These are phyloP conservation scores for Fraxinus cuspidata DNA, from an alignment of 257 asterid species.

Conservation along the genomic window DNA sequence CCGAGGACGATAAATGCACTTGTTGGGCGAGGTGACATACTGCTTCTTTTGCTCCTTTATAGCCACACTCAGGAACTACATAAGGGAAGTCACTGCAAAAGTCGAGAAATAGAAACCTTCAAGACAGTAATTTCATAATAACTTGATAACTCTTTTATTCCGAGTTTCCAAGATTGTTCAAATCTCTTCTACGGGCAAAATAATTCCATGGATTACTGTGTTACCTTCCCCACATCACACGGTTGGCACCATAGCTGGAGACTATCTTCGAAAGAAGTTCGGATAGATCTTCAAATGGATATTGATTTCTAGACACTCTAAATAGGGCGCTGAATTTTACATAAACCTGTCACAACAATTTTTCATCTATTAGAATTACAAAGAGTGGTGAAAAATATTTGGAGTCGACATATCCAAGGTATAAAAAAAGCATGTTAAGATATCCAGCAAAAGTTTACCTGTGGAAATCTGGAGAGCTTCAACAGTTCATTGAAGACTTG, in stretches of 20 bases:
- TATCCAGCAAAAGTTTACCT: constrained; percentile 40
- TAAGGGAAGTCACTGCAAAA: constrained; percentile 76
- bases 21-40: constrained; percentile 40
- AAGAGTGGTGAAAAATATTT: not conserved
- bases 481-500: constrained; percentile 50
- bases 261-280: constrained; percentile 47
- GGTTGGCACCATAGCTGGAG: constrained; percentile 72
- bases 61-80: constrained; percentile 71
- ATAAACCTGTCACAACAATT: constrained; percentile 51
- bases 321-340: constrained; percentile 65
- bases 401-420: not conserved
- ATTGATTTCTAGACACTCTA: constrained; percentile 65
- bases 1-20: constrained; percentile 48
- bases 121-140: not conserved
- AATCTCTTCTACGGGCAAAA: not conserved
- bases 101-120: not conserved
- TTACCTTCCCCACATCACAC: constrained; percentile 95
- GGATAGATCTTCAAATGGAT: constrained; percentile 65
- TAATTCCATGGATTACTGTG: not conserved
- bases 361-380: not conserved
- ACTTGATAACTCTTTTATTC: not conserved
- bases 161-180: constrained; percentile 9
- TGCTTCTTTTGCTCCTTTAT: constrained; percentile 75
- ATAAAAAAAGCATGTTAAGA: not conserved
- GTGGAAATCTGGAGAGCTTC: constrained; percentile 72